Percentiles rank a stretch among this genome's conserved stretches.
Conservation (phyloP, 2,329 filamentous ascomycete genomes). For the Monosporascus sp. region DNA sequence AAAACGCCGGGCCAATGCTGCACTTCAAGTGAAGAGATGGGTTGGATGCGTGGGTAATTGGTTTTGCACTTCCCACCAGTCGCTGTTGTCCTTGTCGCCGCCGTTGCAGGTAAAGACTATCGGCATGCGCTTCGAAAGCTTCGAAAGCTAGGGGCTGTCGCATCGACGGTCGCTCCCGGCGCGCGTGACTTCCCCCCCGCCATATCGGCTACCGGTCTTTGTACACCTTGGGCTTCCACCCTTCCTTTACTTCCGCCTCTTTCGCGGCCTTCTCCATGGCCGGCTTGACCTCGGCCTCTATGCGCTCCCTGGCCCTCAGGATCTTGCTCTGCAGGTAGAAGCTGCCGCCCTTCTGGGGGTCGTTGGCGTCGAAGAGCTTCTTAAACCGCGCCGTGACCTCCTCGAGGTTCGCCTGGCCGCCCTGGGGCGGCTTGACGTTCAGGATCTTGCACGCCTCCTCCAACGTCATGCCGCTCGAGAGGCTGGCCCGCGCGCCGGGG, state of each 20-base stretch:
- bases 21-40: slow-evolving; percentile 1
- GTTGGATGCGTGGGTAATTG: not conserved
- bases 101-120: not conserved
- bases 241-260: slow-evolving; percentile 75
- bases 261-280: slow-evolving; percentile 64
- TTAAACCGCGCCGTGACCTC: slow-evolving; percentile 85
- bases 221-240: slow-evolving; percentile 93
- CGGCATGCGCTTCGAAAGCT: slow-evolving; percentile 9
- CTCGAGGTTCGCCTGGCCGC: slow-evolving; percentile 71
- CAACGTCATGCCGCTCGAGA: slow-evolving; percentile 74
- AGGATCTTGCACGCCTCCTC: slow-evolving; percentile 97
- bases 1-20: not conserved
- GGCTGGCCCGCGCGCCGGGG: slow-evolving; percentile 30
- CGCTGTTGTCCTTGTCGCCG: not conserved
- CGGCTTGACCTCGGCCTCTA: slow-evolving; percentile 79
- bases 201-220: slow-evolving; percentile 62
- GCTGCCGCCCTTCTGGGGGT: slow-evolving; percentile 91
- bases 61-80: not conserved
- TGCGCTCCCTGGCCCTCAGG: slow-evolving; percentile 80
- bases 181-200: not conserved
- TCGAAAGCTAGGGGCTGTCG: slow-evolving; percentile 6
- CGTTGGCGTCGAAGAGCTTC: slow-evolving; percentile 87
- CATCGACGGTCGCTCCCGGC: slow-evolving; percentile 2
- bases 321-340: slow-evolving; percentile 99
- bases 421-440: slow-evolving; percentile 84